A percentile compares a stretch with the other conserved stretches of the same genome.
phyloP scores from a whole-genome alignment of 495 filamentous ascomycete species.

The Tuber brumale region DNA sequence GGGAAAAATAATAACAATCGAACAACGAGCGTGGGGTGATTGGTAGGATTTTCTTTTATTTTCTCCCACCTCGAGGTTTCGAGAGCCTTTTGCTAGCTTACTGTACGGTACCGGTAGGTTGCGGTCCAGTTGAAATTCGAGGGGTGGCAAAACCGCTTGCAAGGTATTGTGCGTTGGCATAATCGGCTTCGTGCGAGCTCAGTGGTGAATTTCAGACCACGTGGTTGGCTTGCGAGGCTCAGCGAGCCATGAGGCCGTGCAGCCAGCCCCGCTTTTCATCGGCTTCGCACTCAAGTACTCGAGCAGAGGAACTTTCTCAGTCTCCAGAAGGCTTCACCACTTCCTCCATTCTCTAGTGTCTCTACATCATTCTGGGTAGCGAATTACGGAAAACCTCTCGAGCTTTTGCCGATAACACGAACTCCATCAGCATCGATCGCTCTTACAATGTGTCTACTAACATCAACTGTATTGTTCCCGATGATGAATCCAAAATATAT shows the following conservation, averaged over 20 bases:
- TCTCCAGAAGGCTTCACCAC: background rate
- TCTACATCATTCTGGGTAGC: background rate
- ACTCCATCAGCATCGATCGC: background rate
- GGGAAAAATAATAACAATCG: no score
- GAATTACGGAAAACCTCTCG: background rate
- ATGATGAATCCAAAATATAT: no score
- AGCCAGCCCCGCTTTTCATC: background rate
- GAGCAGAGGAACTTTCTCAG: background rate
- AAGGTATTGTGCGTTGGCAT: no score
- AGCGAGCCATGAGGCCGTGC: background rate
- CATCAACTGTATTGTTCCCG: background rate
- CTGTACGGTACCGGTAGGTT: no score
- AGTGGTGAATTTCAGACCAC: background rate
- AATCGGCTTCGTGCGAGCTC: background rate
- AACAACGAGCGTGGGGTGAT: no score
- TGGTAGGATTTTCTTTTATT: no score
- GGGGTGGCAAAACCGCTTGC: no score
- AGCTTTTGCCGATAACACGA: background rate
- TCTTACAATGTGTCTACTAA: background rate
- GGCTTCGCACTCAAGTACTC: no score
- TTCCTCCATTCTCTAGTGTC: background rate
- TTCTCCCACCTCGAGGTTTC: no score
- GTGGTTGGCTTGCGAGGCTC: background rate
- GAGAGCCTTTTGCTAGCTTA: no score
- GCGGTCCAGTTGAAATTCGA: no score